Conservation (phyloP, 129 eudicot genomes). For the Erigeron canadensis region DNA sequence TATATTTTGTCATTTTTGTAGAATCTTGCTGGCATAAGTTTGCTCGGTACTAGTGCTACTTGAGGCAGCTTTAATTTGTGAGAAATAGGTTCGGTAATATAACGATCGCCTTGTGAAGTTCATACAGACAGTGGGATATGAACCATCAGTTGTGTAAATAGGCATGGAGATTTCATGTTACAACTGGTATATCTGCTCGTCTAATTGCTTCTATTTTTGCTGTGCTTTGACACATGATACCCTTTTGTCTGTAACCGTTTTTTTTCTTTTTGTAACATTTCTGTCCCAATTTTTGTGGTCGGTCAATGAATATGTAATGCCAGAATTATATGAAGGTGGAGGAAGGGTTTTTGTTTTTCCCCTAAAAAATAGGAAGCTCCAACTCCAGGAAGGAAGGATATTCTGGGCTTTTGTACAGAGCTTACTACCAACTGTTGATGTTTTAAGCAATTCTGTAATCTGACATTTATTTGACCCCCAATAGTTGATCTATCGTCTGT, state of each 20-base stretch:
- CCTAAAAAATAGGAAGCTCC: conserved; percentile 32
- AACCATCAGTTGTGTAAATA: conserved; percentile 32
- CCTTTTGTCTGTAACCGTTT: conserved; percentile 6
- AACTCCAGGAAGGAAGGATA: conserved; percentile 16
- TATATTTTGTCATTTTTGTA: conserved; percentile 19
- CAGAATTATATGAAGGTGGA: conserved; percentile 10
- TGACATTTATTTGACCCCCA: conserved; percentile 19
- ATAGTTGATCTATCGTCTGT: conserved; percentile 4
- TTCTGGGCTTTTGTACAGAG: conserved; percentile 34
- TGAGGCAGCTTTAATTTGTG: conserved; percentile 15
- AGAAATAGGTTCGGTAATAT: conserved; percentile 4
- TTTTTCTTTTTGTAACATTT: conserved; percentile 4
- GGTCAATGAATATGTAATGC: no score
- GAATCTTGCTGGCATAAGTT: conserved; percentile 26
- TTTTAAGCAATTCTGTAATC: conserved; percentile 24
- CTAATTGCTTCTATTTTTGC: conserved; percentile 35
- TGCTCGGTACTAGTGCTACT: conserved; percentile 9
- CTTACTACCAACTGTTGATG: conserved; percentile 31
- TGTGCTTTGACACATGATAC: conserved; percentile 22
- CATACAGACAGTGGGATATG: conserved; percentile 22
- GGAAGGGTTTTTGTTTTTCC: conserved; percentile 22
- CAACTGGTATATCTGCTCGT: conserved; percentile 24
- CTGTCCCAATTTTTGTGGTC: neutral
- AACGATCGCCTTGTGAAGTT: conserved; percentile 21
- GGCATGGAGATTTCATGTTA: conserved; percentile 23